Evolutionary conservation across 2,329 filamentous ascomycete species (phyloP), one percentile per base, ranked within the genome.

Genomic region (Claviceps fusiformis): DNA sequence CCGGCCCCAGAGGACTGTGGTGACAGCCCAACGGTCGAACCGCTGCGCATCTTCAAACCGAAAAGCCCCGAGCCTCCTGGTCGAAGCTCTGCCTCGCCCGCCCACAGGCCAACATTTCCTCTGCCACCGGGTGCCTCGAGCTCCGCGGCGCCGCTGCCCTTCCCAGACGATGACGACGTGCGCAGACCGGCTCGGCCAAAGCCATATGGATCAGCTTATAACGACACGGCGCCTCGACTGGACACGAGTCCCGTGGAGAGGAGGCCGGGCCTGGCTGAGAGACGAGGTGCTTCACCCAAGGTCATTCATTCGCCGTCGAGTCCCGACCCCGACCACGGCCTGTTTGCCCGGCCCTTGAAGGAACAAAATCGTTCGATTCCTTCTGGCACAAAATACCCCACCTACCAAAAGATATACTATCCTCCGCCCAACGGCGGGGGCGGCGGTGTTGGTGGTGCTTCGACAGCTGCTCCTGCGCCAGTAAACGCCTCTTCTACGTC

Each of bases 31-130:
- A 88, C 87, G 19, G 80, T 95, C 62, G 87, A 87, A 64, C 90
- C 90, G 57, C 71, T 95, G 70, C 82, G 89, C 65, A 95, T 95
- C 68, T 85, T 85, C 73, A 95, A 95, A 70, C 82, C 85, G 55
- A 80, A 83, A 62, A 86, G 83, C 56, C 80, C 84, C 37, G 76
- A 76, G 53, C 81, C 81, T 54, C 66, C 69, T 55, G 73, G 74
- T 54, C 70, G 72, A 59, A 62, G 59, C 54, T 62, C 65, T 9
- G 66, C 67, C 43, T 66, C 61, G 45, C 63, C 64, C 10, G 59
- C 71, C 64, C 79, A 71, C 64, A 81, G 81, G 62, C 80, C 79
- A 52, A 75, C 76, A 9, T 83, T 89, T 66, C 78, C 81, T 52
- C 71, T 85, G 24, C 82, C 83, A 33, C 82, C 82, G 27, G 84